Evolutionary conservation across 768 basidiomycete species (phyloP).

Genomic region (Exsudoporus frostii): DNA sequence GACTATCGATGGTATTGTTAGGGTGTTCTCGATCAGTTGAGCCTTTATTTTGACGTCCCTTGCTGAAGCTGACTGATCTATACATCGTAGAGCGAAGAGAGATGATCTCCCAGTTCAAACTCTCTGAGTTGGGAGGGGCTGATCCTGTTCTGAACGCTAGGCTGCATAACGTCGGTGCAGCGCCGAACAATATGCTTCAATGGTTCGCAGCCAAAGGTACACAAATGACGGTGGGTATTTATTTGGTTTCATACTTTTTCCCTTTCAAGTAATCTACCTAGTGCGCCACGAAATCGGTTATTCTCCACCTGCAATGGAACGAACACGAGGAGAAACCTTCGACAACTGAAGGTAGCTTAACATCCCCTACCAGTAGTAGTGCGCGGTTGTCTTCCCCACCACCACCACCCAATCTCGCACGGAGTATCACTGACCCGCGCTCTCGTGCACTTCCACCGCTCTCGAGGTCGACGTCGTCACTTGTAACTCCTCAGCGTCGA

Average conservation of each 20-base stretch:
- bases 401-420: slow-evolving; percentile 21
- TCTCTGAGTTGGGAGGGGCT: slow-evolving; percentile 68
- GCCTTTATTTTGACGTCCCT: slow-evolving; percentile 23
- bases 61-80: slow-evolving; percentile 2
- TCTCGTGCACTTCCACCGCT: slow-evolving; percentile 50
- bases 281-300: slow-evolving; percentile 88
- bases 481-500: slow-evolving; percentile 40
- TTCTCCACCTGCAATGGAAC: slow-evolving; percentile 84
- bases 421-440: slow-evolving; percentile 29
- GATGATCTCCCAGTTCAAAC: slow-evolving; percentile 90
- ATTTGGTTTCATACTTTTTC: background rate
- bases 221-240: slow-evolving; percentile 74
- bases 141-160: slow-evolving; percentile 67
- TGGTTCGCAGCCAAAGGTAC: slow-evolving; percentile 91
- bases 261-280: slow-evolving; percentile 24
- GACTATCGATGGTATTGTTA: slow-evolving; percentile 87
- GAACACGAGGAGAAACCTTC: slow-evolving; percentile 47
- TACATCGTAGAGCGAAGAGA: slow-evolving; percentile 54
- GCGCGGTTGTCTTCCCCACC: slow-evolving; percentile 27
- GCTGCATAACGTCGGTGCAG: slow-evolving; percentile 72
- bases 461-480: slow-evolving; percentile 51
- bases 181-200: slow-evolving; percentile 88
- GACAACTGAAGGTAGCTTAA: slow-evolving; percentile 9
- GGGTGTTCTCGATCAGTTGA: slow-evolving; percentile 86
- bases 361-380: slow-evolving; percentile 26